phyloP scores from a whole-genome alignment of 148 eudicot species.

The Amaranthus cruentus region DNA sequence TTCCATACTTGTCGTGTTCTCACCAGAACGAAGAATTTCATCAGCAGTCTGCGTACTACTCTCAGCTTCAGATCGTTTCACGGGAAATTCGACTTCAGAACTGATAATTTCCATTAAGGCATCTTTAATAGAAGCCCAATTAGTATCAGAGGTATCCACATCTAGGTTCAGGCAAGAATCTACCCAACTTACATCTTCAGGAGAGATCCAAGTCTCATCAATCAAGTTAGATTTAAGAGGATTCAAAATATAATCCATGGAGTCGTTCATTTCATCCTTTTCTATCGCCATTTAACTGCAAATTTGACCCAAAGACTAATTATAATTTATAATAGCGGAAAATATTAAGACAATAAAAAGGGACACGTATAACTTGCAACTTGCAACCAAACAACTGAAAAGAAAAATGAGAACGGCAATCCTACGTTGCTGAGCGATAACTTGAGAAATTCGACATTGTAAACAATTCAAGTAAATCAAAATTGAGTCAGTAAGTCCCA shows the following conservation, averaged over 20 bases:
- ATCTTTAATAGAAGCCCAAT: conserved; percentile 50
- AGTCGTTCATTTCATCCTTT: conserved; percentile 31
- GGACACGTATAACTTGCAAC: not conserved
- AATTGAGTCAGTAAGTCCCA: not conserved
- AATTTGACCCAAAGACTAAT: conserved; percentile 1
- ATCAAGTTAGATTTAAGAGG: conserved; percentile 18
- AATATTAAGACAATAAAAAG: not conserved
- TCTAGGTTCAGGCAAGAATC: conserved; percentile 60
- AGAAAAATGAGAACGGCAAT: not conserved
- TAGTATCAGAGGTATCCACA: conserved; percentile 24
- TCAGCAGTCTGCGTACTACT: conserved; percentile 16
- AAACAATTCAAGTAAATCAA: not conserved
- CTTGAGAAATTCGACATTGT: not conserved
- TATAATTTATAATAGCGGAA: not conserved
- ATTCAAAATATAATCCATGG: conserved; percentile 14
- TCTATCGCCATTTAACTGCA: conserved; percentile 24
- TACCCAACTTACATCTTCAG: conserved; percentile 63
- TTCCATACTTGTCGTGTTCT: conserved; percentile 13
- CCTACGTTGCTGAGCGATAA: not conserved
- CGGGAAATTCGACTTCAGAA: conserved; percentile 23
- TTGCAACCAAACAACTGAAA: conserved; percentile 13
- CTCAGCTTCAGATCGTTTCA: conserved; percentile 15
- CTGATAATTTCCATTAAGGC: conserved; percentile 42
- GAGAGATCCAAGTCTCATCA: conserved; percentile 29
- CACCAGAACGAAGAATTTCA: conserved; percentile 10